Conservation (phyloP, 495 filamentous ascomycete genomes). For the Trichoderma asperelloides region DNA sequence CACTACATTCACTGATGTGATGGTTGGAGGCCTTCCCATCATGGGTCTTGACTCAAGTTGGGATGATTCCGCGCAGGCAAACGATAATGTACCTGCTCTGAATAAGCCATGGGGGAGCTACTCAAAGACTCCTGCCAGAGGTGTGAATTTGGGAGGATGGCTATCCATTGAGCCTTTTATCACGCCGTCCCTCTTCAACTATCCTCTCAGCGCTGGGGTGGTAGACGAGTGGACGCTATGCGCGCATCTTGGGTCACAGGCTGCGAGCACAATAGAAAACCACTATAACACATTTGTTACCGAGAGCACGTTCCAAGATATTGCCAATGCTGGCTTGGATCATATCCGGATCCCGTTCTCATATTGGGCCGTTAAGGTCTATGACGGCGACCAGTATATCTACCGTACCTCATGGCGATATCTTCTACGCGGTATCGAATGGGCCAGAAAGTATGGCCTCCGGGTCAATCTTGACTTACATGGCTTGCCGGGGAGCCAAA, state of each 20-base stretch:
- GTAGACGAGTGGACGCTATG: slow-evolving; percentile 85
- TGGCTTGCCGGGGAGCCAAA: slow-evolving; percentile 73
- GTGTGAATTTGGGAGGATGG: slow-evolving; percentile 94
- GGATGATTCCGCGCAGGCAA: slow-evolving; percentile 74
- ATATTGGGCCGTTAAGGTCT: slow-evolving; percentile 89
- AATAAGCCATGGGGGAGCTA: slow-evolving; percentile 69
- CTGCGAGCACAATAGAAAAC: slow-evolving; percentile 61
- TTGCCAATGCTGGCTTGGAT: slow-evolving; percentile 82
- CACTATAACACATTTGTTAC: slow-evolving; percentile 87
- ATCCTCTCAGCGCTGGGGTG: slow-evolving; percentile 50
- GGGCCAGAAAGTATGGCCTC: slow-evolving; percentile 83
- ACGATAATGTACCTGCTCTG: slow-evolving; percentile 69
- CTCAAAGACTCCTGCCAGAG: slow-evolving; percentile 66
- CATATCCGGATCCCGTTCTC: slow-evolving; percentile 91
- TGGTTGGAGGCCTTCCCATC: slow-evolving; percentile 72
- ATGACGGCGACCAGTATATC: slow-evolving; percentile 82
- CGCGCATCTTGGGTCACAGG: slow-evolving; percentile 52
- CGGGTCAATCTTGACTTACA: slow-evolving; percentile 93
- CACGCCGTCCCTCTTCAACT: slow-evolving; percentile 82
- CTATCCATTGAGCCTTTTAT: slow-evolving; percentile 92
- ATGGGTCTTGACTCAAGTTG: slow-evolving; percentile 86
- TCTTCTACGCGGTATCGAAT: slow-evolving; percentile 86
- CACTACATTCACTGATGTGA: slow-evolving; percentile 80
- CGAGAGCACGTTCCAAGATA: slow-evolving; percentile 74
- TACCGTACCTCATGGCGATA: slow-evolving; percentile 87